Base-by-base conservation (phyloP, 495 filamentous ascomycete genomes). In the Aspergillus indologenus region DNA sequence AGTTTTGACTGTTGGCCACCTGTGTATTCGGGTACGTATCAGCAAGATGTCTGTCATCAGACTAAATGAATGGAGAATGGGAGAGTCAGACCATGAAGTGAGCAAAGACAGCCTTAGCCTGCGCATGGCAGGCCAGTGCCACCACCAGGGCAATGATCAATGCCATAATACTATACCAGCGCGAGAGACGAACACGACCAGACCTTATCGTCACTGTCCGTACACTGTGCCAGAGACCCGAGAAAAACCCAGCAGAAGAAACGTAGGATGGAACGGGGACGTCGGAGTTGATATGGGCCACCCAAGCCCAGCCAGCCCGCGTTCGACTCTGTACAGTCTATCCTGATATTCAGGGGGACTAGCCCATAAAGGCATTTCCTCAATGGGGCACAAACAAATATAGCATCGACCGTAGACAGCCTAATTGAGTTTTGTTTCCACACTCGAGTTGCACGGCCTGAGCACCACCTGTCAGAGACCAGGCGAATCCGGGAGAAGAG, bases 71-170 rank as follows among this genome's bases (percentile, higher is more conserved):
- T 40, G 3, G 31, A 20, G 18, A 3, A 34, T 1, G 47, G 45
- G n/a, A 18, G 20, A 17, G 34, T 18, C 56, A 24, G 62, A 73
- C 72, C 60, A 75, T 70, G 55, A 69, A 75, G 55, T 75, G 72
- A 17, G 72, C 70, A 61, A 75, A 75, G 4, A 73, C 72, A 42
- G 58, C 70, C 56, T 66, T 71, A 8, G 62, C 63, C 53, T 66
- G 57, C 42, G 53, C 53, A 15, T 57, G 53, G 53, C 47, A 54
- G 44, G 22, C 23, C 24, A 51, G 23, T 24, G 15, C 48, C 2
- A 51, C 15, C 17, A 47, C 9, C 23, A 51, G 48, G 12, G 23
- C 24, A n/a, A 31, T 6, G 15, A 31, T 9, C 14, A 18, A 4
- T 9, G 22, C 17, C 48, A 51, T 51, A 29, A 15, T 31, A n/a